Conservation (phyloP, 2,329 filamentous ascomycete species). For the Beauveria brongniartii region DNA sequence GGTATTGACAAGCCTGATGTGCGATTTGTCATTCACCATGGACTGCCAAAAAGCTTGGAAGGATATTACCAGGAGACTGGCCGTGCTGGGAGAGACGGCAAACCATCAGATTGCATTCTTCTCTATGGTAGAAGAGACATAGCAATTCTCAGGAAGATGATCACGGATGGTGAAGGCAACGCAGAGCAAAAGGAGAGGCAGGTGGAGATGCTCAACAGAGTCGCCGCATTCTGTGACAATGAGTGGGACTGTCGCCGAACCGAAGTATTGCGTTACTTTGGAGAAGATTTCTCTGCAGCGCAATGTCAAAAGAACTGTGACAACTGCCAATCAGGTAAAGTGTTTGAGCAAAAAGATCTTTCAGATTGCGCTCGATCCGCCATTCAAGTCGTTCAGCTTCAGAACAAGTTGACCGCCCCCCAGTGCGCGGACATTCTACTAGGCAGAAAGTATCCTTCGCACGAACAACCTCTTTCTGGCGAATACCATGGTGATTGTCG, state of each 20-base stretch:
- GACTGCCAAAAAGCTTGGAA: conserved; percentile 87
- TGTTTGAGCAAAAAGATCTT: conserved; percentile 69
- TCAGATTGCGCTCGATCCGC: conserved; percentile 65
- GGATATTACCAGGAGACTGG: conserved; percentile 99
- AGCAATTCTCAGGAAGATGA: conserved; percentile 67
- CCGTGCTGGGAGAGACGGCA: conserved; percentile 84
- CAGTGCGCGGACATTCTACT: conserved; percentile 81
- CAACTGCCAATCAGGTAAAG: conserved; percentile 70
- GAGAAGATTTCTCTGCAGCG: conserved; percentile 65
- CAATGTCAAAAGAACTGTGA: conserved; percentile 75
- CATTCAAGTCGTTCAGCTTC: conserved; percentile 57
- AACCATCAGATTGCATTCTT: conserved; percentile 79
- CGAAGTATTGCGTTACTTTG: conserved; percentile 90
- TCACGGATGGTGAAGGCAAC: conserved; percentile 70
- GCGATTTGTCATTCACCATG: conserved; percentile 90
- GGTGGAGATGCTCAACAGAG: conserved; percentile 73
- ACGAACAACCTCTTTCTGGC: conserved; percentile 37
- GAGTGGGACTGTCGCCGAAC: conserved; percentile 76
- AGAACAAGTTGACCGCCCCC: conserved; percentile 58
- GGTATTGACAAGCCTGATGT: conserved; percentile 99
- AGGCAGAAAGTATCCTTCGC: conserved; percentile 56
- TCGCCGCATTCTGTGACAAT: conserved; percentile 87
- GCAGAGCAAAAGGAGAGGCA: conserved; percentile 77
- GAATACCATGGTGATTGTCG: conserved; percentile 61
- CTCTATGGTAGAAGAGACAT: conserved; percentile 81